Conservation (phyloP, 352 stramenopile species). For the Pythium biforme region DNA sequence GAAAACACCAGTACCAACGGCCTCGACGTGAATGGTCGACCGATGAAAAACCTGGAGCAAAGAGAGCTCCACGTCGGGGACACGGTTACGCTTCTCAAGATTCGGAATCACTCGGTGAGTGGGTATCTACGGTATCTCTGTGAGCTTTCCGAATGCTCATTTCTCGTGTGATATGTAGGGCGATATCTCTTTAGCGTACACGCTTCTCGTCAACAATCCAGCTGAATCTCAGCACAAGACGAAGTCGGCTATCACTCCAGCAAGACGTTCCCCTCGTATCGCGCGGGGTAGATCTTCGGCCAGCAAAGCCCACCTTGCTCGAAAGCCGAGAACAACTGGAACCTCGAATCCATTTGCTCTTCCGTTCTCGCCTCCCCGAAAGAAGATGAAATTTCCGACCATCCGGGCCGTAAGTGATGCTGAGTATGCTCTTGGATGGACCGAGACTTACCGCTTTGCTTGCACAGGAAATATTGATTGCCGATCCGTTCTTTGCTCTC, state of each 20-base stretch:
- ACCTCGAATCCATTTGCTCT: constrained; percentile 11
- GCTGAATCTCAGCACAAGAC: not conserved
- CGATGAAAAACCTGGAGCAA: constrained; percentile 46
- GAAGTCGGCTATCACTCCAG: constrained; percentile 1
- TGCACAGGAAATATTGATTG: constrained; percentile 37
- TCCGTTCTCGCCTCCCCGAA: constrained; percentile 13
- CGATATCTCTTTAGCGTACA: constrained; percentile 33
- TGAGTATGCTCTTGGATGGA: not conserved
- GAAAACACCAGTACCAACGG: constrained; percentile 78
- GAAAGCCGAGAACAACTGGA: constrained; percentile 6
- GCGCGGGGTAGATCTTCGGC: constrained; percentile 3
- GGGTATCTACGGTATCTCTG: not conserved
- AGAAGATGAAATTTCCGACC: constrained; percentile 22
- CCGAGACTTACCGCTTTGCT: not conserved
- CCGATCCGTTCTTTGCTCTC: constrained; percentile 27
- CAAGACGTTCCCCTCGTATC: constrained; percentile 15
- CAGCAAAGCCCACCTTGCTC: constrained; percentile 7
- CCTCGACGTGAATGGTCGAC: constrained; percentile 51
- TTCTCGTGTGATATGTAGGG: constrained; percentile 29
- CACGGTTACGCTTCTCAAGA: constrained; percentile 55
- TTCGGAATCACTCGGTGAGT: constrained; percentile 45
- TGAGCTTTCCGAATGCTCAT: constrained; percentile 3
- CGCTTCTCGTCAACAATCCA: constrained; percentile 5
- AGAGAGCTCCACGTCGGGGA: constrained; percentile 53
- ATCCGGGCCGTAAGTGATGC: constrained; percentile 8